These are phyloP conservation scores for Tuber brumale DNA, from an alignment of 495 filamentous ascomycete genomes.

Conservation along the genomic window DNA sequence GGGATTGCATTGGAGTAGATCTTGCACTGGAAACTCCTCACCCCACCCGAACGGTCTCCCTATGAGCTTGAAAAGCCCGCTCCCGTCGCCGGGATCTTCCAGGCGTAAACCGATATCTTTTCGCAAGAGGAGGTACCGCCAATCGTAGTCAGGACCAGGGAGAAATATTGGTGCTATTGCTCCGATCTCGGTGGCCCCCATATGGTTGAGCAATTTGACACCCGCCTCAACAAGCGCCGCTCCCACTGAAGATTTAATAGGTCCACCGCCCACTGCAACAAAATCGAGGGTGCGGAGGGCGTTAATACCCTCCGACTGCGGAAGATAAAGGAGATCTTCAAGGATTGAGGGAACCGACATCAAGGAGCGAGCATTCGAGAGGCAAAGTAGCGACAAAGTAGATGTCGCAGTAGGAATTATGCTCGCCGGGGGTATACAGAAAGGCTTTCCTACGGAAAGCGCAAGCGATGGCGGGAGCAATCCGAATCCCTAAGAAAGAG, in stretches of 20 bases:
- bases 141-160: slow-evolving; percentile 48
- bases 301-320: slow-evolving; percentile 31
- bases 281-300: slow-evolving; percentile 43
- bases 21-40: slow-evolving; percentile 54
- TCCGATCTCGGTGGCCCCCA: slow-evolving; percentile 56
- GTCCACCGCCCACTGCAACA: slow-evolving; percentile 46
- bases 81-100: slow-evolving; percentile 39
- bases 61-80: slow-evolving; percentile 50
- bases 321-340: slow-evolving; percentile 44
- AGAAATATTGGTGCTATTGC: slow-evolving; percentile 45
- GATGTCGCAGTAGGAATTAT: slow-evolving; percentile 41
- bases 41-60: slow-evolving; percentile 55
- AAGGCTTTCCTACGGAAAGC: slow-evolving; percentile 45
- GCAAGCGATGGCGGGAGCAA: slow-evolving; percentile 45
- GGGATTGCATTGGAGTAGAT: slow-evolving; percentile 54
- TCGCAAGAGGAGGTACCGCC: slow-evolving; percentile 52
- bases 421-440: slow-evolving; percentile 42
- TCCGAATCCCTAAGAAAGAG: slow-evolving; percentile 43
- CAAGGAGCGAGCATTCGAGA: slow-evolving; percentile 39
- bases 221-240: slow-evolving; percentile 49
- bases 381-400: slow-evolving; percentile 39
- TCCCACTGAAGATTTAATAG: slow-evolving; percentile 45
- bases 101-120: slow-evolving; percentile 40
- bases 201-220: slow-evolving; percentile 51
- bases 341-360: slow-evolving; percentile 50